These are phyloP conservation scores for Citrus sinensis DNA, from an alignment of 345 rosid genomes.

Conservation along the genomic window DVS_A1.0 CM039164.1:2438501-2439000, in stretches of 20 bases:
- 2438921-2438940: not conserved
- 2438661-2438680: not conserved
- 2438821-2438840: not conserved
- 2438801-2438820: not conserved
- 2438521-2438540: conserved; percentile 27
- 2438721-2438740: not conserved
- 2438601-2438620: conserved; percentile 27
- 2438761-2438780: not conserved
- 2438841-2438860: not conserved
- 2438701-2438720: not conserved
- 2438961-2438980: not conserved
- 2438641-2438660: conserved; percentile 4
- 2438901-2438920: not conserved
- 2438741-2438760: not conserved
- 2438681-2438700: not conserved
- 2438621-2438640: conserved; percentile 18
- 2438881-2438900: not conserved
- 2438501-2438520: conserved; percentile 1
- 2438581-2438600: conserved; percentile 15
- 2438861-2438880: not conserved
- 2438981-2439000: not conserved
- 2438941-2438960: not conserved
- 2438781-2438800: not conserved
- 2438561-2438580: conserved; percentile 4
- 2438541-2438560: conserved; percentile 6